Conservation (phyloP, 257 asterid species). For the Cinchona pubescens region DNA sequence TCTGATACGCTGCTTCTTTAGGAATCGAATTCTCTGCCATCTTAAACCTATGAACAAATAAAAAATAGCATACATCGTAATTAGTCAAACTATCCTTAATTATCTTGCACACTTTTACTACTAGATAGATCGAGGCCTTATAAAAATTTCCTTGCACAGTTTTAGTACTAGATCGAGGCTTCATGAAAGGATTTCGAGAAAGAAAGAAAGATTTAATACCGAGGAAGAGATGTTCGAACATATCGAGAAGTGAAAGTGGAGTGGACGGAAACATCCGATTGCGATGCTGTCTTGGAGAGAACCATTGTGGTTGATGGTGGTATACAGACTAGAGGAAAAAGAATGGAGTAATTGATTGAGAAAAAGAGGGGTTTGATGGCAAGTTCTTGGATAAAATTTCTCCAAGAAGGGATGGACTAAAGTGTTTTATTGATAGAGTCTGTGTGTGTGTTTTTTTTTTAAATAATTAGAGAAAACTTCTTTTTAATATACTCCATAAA, state of each 20-base stretch:
- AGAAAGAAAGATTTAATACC: constrained; percentile 31
- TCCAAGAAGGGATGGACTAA: background rate
- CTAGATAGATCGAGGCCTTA: background rate
- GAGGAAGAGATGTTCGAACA: constrained; percentile 64
- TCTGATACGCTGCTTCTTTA: constrained; percentile 90
- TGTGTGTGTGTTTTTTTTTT: no score
- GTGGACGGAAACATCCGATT: constrained; percentile 57
- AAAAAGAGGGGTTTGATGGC: background rate
- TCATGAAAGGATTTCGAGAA: background rate
- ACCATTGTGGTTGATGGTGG: constrained; percentile 47
- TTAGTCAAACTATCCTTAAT: no score
- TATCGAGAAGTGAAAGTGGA: constrained; percentile 89
- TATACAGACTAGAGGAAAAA: background rate
- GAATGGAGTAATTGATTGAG: background rate
- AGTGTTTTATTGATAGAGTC: constrained; percentile 2
- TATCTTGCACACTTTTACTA: background rate
- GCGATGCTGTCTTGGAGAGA: constrained; percentile 55
- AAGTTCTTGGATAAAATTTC: background rate
- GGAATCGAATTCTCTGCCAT: constrained; percentile 84
- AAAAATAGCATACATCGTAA: background rate
- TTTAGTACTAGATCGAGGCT: no score
- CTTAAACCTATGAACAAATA: constrained; percentile 40
- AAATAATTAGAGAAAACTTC: no score
- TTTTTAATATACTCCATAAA: no score
- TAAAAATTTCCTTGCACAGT: no score